phyloP scores from a whole-genome alignment of 2,329 filamentous ascomycete genomes.

The Westerdykella ornata region DNA sequence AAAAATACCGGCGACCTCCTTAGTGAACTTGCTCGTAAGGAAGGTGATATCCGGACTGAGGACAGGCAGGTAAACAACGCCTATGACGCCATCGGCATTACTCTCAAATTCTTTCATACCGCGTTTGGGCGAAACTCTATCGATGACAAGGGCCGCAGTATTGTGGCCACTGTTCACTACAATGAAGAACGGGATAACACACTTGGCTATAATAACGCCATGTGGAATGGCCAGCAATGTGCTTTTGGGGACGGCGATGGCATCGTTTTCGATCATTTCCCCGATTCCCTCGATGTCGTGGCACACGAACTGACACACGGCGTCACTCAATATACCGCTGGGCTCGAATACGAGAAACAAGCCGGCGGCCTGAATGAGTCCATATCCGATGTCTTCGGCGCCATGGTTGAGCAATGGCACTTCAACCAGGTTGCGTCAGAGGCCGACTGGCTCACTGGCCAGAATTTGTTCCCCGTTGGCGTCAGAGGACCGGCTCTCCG shows the following conservation, averaged over 20 bases:
- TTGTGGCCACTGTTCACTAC: too few relatives aligned
- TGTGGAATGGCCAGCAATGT: conserved; percentile 50
- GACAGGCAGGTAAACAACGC: conserved; percentile 38
- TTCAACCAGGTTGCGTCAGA: conserved; percentile 32
- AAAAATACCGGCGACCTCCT: conserved; percentile 2
- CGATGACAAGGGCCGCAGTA: conserved; percentile 48
- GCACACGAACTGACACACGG: conserved; percentile 54
- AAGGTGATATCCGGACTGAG: conserved; percentile 1
- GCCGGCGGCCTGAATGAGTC: conserved; percentile 53
- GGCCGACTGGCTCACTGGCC: conserved; percentile 52
- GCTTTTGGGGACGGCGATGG: conserved; percentile 52
- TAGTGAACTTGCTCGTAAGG: conserved; percentile 3
- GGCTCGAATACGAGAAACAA: conserved; percentile 48
- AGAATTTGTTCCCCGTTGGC: conserved; percentile 47
- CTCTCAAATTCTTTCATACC: conserved; percentile 47
- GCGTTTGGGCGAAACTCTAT: conserved; percentile 49
- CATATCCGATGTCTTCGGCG: conserved; percentile 51
- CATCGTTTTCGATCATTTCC: conserved; percentile 46
- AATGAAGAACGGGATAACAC: too few relatives aligned
- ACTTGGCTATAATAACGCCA: too few relatives aligned
- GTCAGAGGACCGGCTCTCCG: conserved; percentile 49
- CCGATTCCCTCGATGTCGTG: conserved; percentile 50
- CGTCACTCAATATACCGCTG: conserved; percentile 47
- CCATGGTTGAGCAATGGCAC: conserved; percentile 52
- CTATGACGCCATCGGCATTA: conserved; percentile 47